These are phyloP conservation scores for Botryotinia narcissicola DNA, from an alignment of 2,329 filamentous ascomycete species.

Conservation along the genomic window DNA sequence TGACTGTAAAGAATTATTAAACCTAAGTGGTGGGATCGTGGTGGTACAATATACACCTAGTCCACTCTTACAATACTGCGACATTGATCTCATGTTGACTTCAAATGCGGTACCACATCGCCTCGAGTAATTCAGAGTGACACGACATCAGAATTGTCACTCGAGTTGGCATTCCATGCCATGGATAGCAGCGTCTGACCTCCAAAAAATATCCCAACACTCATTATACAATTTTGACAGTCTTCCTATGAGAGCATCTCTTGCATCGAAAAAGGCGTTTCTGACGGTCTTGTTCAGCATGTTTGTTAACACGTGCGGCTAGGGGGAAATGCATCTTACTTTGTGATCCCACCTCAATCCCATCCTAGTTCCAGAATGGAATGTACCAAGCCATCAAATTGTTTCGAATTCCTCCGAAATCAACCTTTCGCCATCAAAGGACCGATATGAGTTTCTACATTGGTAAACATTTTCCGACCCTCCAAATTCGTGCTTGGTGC, in stretches of 20 bases:
- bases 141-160: constrained; percentile 10
- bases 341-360: constrained; percentile 2
- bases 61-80: neutral
- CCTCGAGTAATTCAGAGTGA: constrained; percentile 13
- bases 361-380: constrained; percentile 15
- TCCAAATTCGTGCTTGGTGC: neutral
- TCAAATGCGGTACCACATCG: constrained; percentile 9
- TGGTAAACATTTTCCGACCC: constrained; percentile 8
- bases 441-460: constrained; percentile 21
- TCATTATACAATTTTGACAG: neutral
- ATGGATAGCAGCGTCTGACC: constrained; percentile 17
- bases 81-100: constrained; percentile 18
- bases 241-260: neutral
- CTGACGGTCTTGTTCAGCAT: neutral
- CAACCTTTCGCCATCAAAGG: constrained; percentile 17
- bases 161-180: constrained; percentile 7
- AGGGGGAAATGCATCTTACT: constrained; percentile 2
- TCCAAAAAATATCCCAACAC: neutral
- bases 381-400: constrained; percentile 10
- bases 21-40: neutral
- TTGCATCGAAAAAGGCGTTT: constrained; percentile 13
- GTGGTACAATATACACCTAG: neutral
- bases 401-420: constrained; percentile 1
- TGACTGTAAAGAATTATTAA: neutral
- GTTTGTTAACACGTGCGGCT: constrained; percentile 13